Evolutionary conservation across 2,329 filamentous ascomycete species (phyloP), one percentile per base, ranked within the genome.

Genomic region (Albifimbria verrucaria): DNA sequence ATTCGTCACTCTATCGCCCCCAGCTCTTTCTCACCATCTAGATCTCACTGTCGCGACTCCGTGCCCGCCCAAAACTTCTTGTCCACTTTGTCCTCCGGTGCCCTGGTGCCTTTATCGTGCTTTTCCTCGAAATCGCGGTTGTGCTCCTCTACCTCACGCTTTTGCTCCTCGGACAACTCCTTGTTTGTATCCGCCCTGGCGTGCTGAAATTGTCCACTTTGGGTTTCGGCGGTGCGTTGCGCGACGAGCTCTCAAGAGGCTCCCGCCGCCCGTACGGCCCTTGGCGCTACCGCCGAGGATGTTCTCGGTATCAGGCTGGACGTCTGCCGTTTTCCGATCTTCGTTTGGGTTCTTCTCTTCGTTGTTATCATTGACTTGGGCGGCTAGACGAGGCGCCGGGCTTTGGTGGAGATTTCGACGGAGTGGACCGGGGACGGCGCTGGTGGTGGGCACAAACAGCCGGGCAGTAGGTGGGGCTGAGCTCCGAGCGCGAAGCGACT

Each of bases 61-160:
- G 5, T 12, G 32, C 32, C 32, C 0, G 49, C 69, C 79, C 81
- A 85, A 56, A 79, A 86, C 18, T 74, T 77, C 65, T 79, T 77
- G 54, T 81, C 70, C 2, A 85, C 80, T 68, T 79, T 79, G 53
- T 83, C 79, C 1, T 70, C 65, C 1, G 62, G 68, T 0, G 77
- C 76, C 3, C 58, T 44, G 6, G 67, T 59, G 0, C 75, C 73
- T 12, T 67, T 71, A 53, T 80, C 82, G 59, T 85, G 77, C 56
- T 76, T 77, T 59, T 74, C 62, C 47, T 78, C 78, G 64, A 86
- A 85, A 1, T 85, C 80, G 57, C 56, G 57, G 55, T 86, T 86
- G 62, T 86, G 83, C 66, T 74, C 64, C 50, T 83, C 75, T 17
- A 85, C 82, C 67, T 85, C 81, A 43, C 69, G 70, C 65, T 78